Base-by-base conservation (phyloP, 2,329 filamentous ascomycete genomes). In the Alternaria ethzedia region DNA sequence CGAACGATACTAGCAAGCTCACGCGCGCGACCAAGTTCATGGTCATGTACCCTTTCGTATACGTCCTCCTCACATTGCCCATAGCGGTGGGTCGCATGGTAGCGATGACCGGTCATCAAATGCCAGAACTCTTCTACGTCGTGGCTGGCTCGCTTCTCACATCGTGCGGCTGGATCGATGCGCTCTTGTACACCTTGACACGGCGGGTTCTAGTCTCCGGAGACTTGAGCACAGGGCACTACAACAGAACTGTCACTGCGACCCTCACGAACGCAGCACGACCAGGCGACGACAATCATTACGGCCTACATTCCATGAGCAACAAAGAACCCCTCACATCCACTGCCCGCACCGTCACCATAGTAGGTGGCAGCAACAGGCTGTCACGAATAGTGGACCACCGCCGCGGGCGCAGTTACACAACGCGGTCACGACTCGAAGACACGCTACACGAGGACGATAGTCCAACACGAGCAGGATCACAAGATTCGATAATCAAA, bases 1-100 rank as follows among this genome's bases (percentile, higher is more conserved):
- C 72, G 59, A 77, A 78, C 57, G 72, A 78, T 54, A 76, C 75
- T n/a, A 69, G 59, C 25, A 79, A 77, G 54, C 72, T 81, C 15
- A 75, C 74, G 7, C 70, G 78, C 17, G 82, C 84, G 20, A 82
- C 83, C 11, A 81, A 86, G 4, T 89, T 91, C 70, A 87, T 87
- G 85, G 77, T 91, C 43, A 54, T 67, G 56, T 91, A 92, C 65
- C 90, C 90, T 0, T 74, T 88, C 65, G 88, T 90, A 63, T 92
- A 92, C 75, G 83, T 90, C 3, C 61, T 90, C 17, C 88, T 90
- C 67, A 92, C 89, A 0, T 83, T 89, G 0, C 90, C 90, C 0
- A 82, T 92, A 1, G 89, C 89, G 8, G 70, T 79, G 6, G 79
- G 78, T 7, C 75, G 79, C 36, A 81, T 81, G 79, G 72, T 76